phyloP scores from a whole-genome alignment of 2,329 filamentous ascomycete genomes.

The Calonectria pseudoturangicola region DNA sequence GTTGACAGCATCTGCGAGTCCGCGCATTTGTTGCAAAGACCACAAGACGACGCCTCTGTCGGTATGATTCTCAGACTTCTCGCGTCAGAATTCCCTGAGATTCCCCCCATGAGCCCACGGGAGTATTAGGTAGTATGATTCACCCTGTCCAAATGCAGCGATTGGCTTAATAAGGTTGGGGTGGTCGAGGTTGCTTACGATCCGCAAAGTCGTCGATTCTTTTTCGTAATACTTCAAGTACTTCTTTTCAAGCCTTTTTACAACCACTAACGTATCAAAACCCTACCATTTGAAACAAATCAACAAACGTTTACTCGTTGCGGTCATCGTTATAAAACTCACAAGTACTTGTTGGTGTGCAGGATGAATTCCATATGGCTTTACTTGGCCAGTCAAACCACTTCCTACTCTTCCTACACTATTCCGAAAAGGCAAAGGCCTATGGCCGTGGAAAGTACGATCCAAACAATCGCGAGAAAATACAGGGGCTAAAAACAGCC shows the following conservation, averaged over 20 bases:
- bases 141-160: neutral
- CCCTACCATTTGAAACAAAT: too few relatives aligned
- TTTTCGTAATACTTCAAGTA: neutral
- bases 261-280: neutral
- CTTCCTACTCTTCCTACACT: neutral
- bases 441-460: neutral
- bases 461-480: neutral
- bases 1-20: neutral
- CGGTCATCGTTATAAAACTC: too few relatives aligned
- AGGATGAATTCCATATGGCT: neutral
- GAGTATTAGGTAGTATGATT: neutral
- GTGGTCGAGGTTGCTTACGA: neutral
- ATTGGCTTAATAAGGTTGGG: neutral
- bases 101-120: conserved; percentile 14
- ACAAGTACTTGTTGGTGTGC: neutral
- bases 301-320: too few relatives aligned
- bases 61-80: neutral
- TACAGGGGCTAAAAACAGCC: conserved; percentile 4
- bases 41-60: neutral
- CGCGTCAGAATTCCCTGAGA: neutral
- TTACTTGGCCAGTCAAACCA: neutral
- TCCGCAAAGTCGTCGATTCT: neutral
- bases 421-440: neutral
- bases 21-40: neutral
- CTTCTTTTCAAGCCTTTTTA: neutral